A percentile compares a stretch with the other conserved stretches of the same genome.
Conservation (phyloP, 306 rosid species). For the Sesbania bispinosa region DNA sequence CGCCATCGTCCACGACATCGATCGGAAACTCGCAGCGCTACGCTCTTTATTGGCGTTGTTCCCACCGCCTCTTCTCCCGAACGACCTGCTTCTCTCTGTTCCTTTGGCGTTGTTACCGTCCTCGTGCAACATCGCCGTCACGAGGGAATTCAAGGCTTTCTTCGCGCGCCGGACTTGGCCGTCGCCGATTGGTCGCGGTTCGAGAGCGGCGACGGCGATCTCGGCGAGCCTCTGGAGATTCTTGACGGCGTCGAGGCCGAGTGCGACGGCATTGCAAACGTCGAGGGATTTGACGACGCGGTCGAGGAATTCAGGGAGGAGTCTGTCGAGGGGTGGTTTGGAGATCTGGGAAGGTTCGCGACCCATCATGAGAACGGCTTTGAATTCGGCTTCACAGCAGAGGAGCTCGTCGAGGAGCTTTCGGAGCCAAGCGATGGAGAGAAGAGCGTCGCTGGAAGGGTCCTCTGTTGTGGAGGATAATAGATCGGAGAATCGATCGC, state of each 20-base stretch:
- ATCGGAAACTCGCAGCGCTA: constrained; percentile 38
- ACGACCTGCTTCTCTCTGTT: constrained; percentile 76
- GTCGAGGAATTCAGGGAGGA: constrained; percentile 71
- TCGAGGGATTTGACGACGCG: constrained; percentile 77
- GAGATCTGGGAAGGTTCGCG: constrained; percentile 66
- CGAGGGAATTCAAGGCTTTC: constrained; percentile 59
- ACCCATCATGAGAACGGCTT: constrained; percentile 69
- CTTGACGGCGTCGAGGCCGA: constrained; percentile 68
- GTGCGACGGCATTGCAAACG: constrained; percentile 73
- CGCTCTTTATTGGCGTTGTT: constrained; percentile 37
- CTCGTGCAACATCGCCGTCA: constrained; percentile 52
- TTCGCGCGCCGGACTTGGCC: constrained; percentile 87
- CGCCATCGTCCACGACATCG: constrained; percentile 66
- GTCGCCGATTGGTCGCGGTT: constrained; percentile 65
- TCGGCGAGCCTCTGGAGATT: constrained; percentile 74
- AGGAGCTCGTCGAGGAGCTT: constrained; percentile 73
- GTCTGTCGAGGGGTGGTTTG: constrained; percentile 77
- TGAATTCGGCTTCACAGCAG: constrained; percentile 92
- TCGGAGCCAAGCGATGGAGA: constrained; percentile 72
- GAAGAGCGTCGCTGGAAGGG: constrained; percentile 32
- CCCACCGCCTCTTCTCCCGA: constrained; percentile 59
- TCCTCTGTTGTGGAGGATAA: constrained; percentile 48
- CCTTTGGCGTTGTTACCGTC: constrained; percentile 45
- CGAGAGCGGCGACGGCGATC: constrained; percentile 65
- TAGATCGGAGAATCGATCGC: constrained; percentile 66